Base-by-base conservation (phyloP, 495 filamentous ascomycete genomes). In the Talaromyces wortmannii region DNA sequence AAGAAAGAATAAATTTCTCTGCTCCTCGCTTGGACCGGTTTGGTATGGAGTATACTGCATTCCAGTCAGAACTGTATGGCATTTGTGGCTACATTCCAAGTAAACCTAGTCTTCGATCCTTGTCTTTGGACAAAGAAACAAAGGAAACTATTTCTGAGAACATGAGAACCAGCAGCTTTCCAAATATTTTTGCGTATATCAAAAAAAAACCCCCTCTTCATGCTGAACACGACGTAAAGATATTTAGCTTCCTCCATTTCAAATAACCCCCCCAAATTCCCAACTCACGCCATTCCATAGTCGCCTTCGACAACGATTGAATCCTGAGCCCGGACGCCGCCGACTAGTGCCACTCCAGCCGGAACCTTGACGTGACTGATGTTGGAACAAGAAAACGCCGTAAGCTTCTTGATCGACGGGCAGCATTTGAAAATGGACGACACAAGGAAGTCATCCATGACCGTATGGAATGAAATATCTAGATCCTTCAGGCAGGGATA, bases 321-420 rank as follows among this genome's bases (percentile, higher is more conserved):
- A 57, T 79, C 77, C 58, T 80, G 78, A 5, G 86, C 87, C 62
- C 81, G 88, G 32, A 88, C 84, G 49, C 89, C 78, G 3, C 91
- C 91, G 53, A 96, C 85, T 30, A 95, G 69, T 12, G 88, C 85
- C 59, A 89, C 85, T 18, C 86, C 88, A 48, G 68, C 75, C 1
- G 90, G 90, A 42, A 94, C 85, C 31, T 72, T 69, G 13, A 89
- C 78, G 51, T 90, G 83, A 17, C 64, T 64, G 32, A 95, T 81
- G 17, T 86, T 84, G 73, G 91, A 91, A 69, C 89, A 92, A 18
- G 87, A 89, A 70, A 95, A 96, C 5, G 90, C 88, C 43, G 87
- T 84, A 47, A 95, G 60, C 62, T 83, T 83, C 64, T 82, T 81
- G 33, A 97, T 59, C 4, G 76, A 76, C 5, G 90, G 90, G 59